Evolutionary conservation across 1,284 basidiomycete species (phyloP).

Genomic region (Hemileccinum hortonii): DNA sequence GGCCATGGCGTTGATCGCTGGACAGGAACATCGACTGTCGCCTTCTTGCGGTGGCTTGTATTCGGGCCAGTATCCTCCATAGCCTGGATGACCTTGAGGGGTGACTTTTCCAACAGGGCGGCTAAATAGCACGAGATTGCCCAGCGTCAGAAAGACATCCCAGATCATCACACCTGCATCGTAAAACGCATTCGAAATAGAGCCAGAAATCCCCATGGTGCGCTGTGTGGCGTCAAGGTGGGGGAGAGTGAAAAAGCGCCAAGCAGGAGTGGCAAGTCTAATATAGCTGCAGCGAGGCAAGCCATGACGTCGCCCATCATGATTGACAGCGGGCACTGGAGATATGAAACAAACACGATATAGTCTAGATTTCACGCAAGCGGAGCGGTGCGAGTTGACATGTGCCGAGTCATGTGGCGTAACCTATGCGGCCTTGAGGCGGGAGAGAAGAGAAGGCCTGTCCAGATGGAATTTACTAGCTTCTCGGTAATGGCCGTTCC

Average conservation of each 20-base stretch:
- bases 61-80: constrained; percentile 68
- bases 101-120: constrained; percentile 53
- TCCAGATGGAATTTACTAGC: too few species aligned
- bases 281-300: constrained; percentile 1
- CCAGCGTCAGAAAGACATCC: constrained; percentile 53
- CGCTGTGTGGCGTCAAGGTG: background rate
- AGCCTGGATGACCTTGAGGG: constrained; percentile 55
- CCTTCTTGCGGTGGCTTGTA: constrained; percentile 54
- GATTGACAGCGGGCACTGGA: too few species aligned
- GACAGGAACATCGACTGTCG: constrained; percentile 69
- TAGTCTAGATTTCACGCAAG: too few species aligned
- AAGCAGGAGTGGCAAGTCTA: background rate
- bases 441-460: too few species aligned
- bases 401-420: too few species aligned
- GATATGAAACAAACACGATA: too few species aligned
- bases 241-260: background rate
- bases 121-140: constrained; percentile 55
- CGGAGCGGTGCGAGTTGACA: too few species aligned
- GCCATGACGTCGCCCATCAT: too few species aligned
- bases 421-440: too few species aligned
- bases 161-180: constrained; percentile 43
- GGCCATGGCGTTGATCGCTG: constrained; percentile 71
- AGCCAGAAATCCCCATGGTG: constrained; percentile 18
- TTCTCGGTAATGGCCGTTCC: too few species aligned
- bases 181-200: constrained; percentile 34